Conservation (phyloP, 129 eudicot species). For the Tanacetum coccineum region DNA sequence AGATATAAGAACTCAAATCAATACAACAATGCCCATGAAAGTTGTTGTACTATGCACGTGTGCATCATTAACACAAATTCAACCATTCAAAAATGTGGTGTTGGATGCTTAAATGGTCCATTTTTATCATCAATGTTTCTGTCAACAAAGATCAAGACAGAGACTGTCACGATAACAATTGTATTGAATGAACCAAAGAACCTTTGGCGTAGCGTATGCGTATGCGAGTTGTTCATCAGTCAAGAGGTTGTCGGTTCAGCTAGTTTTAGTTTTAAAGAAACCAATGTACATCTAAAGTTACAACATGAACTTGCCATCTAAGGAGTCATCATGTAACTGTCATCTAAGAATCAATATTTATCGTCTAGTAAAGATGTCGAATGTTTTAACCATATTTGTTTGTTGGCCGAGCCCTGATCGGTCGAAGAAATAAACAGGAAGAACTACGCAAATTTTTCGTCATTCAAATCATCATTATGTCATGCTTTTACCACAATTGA, state of each 20-base stretch:
- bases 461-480: too few relatives aligned
- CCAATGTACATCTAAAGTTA: too few relatives aligned
- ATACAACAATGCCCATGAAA: constrained; percentile 28
- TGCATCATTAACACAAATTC: constrained; percentile 27
- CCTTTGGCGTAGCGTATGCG: not conserved
- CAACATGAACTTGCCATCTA: not conserved
- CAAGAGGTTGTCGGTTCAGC: too few relatives aligned
- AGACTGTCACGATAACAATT: constrained; percentile 11
- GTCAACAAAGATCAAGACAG: constrained; percentile 18
- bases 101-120: constrained; percentile 25
- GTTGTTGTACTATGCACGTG: constrained; percentile 38
- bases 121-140: constrained; percentile 26
- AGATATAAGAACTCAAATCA: constrained; percentile 25
- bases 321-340: not conserved
- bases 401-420: too few relatives aligned
- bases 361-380: not conserved
- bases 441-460: too few relatives aligned
- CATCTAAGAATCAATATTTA: not conserved
- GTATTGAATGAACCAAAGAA: constrained; percentile 5
- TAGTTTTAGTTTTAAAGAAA: too few relatives aligned
- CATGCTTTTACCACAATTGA: too few relatives aligned
- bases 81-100: constrained; percentile 29
- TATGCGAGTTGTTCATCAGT: too few relatives aligned
- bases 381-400: too few relatives aligned
- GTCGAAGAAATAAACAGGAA: too few relatives aligned